Evolutionary conservation across 441 rosid genomes (phyloP).

Genomic region (Melastoma candidum): DNA sequence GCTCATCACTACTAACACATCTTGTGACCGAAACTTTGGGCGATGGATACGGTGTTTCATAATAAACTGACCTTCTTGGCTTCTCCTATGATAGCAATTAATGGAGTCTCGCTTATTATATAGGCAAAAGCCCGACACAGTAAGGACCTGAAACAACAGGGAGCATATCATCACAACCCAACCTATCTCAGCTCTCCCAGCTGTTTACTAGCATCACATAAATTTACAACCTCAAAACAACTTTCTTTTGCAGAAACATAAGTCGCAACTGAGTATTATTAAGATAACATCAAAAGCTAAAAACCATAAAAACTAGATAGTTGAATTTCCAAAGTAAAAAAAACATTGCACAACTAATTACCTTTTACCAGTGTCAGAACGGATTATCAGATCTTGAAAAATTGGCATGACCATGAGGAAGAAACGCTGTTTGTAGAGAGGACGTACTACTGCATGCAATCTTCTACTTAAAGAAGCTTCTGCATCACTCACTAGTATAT

Average conservation of each 20-base stretch:
- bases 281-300: no score
- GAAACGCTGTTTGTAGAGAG: slow-evolving; percentile 88
- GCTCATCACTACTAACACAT: slow-evolving; percentile 7
- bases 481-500: slow-evolving; percentile 66
- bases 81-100: slow-evolving; percentile 49
- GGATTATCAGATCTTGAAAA: slow-evolving; percentile 47
- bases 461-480: slow-evolving; percentile 57
- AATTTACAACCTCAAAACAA: no score
- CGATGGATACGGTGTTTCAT: slow-evolving; percentile 5
- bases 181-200: slow-evolving; percentile 1
- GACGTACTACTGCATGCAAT: slow-evolving; percentile 66
- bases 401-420: slow-evolving; percentile 61
- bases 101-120: slow-evolving; percentile 59
- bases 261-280: no score
- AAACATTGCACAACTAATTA: slow-evolving; percentile 1
- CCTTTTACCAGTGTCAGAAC: slow-evolving; percentile 24
- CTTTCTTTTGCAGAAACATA: no score
- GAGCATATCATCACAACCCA: neutral
- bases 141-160: slow-evolving; percentile 46
- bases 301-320: no score
- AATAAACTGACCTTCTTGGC: slow-evolving; percentile 52
- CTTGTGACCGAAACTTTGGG: slow-evolving; percentile 5
- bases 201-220: no score
- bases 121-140: slow-evolving; percentile 57
- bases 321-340: no score